Percentiles rank a stretch among this genome's conserved stretches.
Conservation (phyloP, 1,284 basidiomycete genomes). For the Mycosarcoma mackinlayi region DNA sequence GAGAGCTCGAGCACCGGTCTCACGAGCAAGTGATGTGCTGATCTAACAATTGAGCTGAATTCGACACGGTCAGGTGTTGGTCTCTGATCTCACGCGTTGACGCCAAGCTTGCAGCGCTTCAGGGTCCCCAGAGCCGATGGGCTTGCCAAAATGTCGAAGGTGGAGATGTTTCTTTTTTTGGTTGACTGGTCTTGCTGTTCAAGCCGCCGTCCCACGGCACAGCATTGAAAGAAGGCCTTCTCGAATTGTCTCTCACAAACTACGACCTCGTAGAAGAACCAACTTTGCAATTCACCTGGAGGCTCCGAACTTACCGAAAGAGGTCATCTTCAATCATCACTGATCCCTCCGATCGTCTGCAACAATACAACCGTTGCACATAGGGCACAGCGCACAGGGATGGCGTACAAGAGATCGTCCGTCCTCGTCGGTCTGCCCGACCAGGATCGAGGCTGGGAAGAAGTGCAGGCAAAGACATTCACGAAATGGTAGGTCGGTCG, state of each 20-base stretch:
- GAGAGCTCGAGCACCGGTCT: background rate
- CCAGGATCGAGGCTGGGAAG: conserved; percentile 63
- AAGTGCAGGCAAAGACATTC: conserved; percentile 65
- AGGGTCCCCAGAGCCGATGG: background rate
- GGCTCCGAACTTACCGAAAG: conserved; percentile 6
- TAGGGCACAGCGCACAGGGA: conserved; percentile 9
- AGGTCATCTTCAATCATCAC: background rate
- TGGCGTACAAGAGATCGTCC: conserved; percentile 62
- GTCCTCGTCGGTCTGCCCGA: conserved; percentile 59
- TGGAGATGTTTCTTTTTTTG: conserved; percentile 26
- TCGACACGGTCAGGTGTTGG: conserved; percentile 40
- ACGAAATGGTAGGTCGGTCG: conserved; percentile 59
- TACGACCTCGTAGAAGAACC: too few species aligned
- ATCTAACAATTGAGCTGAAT: background rate
- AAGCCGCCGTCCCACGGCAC: background rate
- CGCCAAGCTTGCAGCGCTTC: conserved; percentile 4
- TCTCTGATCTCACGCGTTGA: conserved; percentile 12
- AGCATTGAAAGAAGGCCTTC: background rate
- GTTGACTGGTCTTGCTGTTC: background rate
- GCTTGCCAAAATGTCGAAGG: conserved; percentile 2
- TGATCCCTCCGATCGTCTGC: background rate
- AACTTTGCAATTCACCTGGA: background rate
- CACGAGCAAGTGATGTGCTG: background rate
- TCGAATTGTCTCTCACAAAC: background rate
- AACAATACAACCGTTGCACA: background rate